These are phyloP conservation scores for Pyrenochaeta sp. DNA, from an alignment of 2,329 filamentous ascomycete species.

Conservation along the genomic window DNA sequence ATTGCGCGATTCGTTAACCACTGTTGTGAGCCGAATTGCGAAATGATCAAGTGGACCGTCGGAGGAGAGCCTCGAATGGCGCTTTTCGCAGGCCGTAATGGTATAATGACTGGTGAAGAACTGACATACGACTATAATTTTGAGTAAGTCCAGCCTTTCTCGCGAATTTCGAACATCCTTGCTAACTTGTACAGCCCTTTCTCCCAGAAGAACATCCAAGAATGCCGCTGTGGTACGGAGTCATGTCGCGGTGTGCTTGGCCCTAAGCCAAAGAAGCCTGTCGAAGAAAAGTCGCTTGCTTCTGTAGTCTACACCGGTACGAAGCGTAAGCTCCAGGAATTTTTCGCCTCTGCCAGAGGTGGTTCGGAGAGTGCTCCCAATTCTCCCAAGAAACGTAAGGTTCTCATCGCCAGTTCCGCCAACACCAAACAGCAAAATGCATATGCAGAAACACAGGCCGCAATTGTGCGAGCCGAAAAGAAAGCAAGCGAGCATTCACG, in stretches of 20 bases:
- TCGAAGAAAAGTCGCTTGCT: conserved; percentile 41
- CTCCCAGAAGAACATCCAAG: conserved; percentile 68
- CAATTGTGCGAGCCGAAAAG: conserved; percentile 33
- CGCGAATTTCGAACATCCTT: not conserved
- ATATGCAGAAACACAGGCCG: conserved; percentile 24
- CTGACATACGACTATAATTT: conserved; percentile 92
- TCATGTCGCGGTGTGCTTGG: conserved; percentile 69
- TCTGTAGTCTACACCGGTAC: conserved; percentile 39
- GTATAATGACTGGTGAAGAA: conserved; percentile 94
- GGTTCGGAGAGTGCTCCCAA: conserved; percentile 31
- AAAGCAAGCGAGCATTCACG: conserved; percentile 36
- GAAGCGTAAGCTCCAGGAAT: conserved; percentile 45
- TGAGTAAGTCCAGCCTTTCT: conserved; percentile 56
- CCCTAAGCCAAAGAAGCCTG: conserved; percentile 60
- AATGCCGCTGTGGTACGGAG: conserved; percentile 67
- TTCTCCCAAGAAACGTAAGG: conserved; percentile 43
- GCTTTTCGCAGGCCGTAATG: conserved; percentile 87
- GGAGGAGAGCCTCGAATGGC: conserved; percentile 94
- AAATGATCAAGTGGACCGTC: conserved; percentile 98
- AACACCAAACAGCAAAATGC: conserved; percentile 36
- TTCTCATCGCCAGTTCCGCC: conserved; percentile 21
- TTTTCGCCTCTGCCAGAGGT: conserved; percentile 29
- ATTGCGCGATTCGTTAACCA: conserved; percentile 99
- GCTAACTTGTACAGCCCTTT: conserved; percentile 38
- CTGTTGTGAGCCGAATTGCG: conserved; percentile 93